Evolutionary conservation across 2,329 filamentous ascomycete species (phyloP).

Genomic region (Diaporthe caulivora): DNA sequence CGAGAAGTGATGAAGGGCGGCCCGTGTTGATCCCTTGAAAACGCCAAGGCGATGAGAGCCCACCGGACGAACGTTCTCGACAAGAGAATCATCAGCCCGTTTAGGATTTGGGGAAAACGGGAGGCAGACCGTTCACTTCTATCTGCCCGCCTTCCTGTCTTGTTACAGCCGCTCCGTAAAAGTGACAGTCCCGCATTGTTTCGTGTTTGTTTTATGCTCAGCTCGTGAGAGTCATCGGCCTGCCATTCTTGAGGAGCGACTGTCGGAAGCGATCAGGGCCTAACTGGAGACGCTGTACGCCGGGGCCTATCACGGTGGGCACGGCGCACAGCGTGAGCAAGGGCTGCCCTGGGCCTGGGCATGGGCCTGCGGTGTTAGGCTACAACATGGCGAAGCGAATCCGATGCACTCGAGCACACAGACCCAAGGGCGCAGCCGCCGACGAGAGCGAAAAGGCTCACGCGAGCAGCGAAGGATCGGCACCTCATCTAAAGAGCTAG

Average conservation of each 20-base stretch:
- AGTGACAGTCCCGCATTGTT: slow-evolving; percentile 14
- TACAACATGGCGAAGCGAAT: slow-evolving; percentile 5
- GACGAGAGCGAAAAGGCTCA: slow-evolving; percentile 13
- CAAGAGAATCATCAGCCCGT: neutral
- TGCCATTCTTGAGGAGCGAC: neutral
- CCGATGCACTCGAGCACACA: slow-evolving; percentile 19
- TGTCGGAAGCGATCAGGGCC: neutral
- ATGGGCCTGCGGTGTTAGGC: neutral
- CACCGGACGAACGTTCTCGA: slow-evolving; percentile 22
- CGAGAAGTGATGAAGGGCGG: neutral
- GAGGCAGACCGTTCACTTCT: neutral
- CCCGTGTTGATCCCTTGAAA: slow-evolving; percentile 13
- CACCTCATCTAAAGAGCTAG: neutral
- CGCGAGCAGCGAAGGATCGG: neutral
- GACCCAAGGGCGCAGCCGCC: neutral
- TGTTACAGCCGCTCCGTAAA: neutral
- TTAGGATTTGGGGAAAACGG: neutral
- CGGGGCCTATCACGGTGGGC: neutral
- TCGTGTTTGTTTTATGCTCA: slow-evolving; percentile 12
- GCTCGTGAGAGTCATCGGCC: neutral
- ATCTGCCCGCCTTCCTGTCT: neutral
- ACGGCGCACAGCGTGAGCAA: neutral
- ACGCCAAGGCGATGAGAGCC: neutral
- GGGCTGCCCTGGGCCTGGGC: neutral
- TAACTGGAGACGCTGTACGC: neutral